Base-by-base conservation (phyloP, 352 stramenopile genomes). In the Pythium scleroteichum region DNA sequence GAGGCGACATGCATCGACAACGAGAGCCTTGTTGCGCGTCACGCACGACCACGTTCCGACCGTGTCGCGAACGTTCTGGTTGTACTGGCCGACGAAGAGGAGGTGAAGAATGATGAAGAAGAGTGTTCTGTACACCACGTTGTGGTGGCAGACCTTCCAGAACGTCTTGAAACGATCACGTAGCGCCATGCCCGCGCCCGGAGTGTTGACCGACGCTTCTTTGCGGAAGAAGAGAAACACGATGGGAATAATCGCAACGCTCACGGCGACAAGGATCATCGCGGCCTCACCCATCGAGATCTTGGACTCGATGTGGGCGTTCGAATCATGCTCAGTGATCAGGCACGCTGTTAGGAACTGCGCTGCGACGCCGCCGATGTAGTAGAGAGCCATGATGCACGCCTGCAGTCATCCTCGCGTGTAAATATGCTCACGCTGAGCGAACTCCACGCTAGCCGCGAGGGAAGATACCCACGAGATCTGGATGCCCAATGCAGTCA, bases 341-440 rank as follows among this genome's bases (percentile, higher is more conserved):
- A 68, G 12, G 2, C 23, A 14, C 13, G 24, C 23, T 6, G 40
- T 61, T 14, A 68, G 3, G 0, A 53, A 0, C 22, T 53, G 35
- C 13, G 48, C 56, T 7, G 39, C 20, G 3, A 20, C 27, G 4
- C 42, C 63, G 8, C 55, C 63, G 4, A 40, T 5, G 41, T 62
- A 53, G 44, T 60, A 70, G 0, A 70, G 32, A 5, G 33, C 24
- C 8, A 71, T 4, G 1, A 60, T 20, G 4, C 47, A 38, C 0
- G 29, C 64, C 16, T 74, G 66, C 14, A 62, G 38, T 3, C 46
- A 23, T 16, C 67, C 67, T n/a, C 67, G 67, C 17, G 61, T 42
- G 48, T 50, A 22, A 10, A 71, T 20, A 2, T 59, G 64, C 41
- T 74, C 67, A 10, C 53, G 62, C 52, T 74, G 67, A 0, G 67